Conservation (phyloP, 129 eudicot species). For the Helichrysum umbraculigerum region DNA sequence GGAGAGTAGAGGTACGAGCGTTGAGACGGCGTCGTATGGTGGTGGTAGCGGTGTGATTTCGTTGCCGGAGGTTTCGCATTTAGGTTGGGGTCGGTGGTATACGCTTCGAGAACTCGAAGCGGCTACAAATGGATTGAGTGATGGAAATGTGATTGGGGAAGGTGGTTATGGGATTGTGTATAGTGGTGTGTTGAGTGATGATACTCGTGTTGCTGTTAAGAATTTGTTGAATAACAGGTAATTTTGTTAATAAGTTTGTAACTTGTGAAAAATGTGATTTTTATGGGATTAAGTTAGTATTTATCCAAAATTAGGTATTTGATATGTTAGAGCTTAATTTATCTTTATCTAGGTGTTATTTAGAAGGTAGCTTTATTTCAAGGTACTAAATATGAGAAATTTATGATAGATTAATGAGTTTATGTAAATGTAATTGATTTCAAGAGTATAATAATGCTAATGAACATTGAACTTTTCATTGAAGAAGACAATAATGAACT, state of each 20-base stretch:
- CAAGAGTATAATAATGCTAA: neutral
- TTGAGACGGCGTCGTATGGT: constrained; percentile 56
- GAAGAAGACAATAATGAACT: neutral
- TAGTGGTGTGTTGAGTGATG: constrained; percentile 37
- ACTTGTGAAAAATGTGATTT: constrained; percentile 1
- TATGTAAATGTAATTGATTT: too few species aligned
- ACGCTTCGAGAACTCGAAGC: constrained; percentile 85
- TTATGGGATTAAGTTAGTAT: neutral
- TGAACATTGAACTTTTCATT: too few species aligned
- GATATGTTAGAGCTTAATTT: neutral
- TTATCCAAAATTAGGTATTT: neutral
- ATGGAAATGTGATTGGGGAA: constrained; percentile 93
- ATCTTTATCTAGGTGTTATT: too few species aligned
- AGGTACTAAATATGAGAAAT: too few species aligned
- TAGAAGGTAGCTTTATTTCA: too few species aligned
- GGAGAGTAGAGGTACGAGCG: constrained; percentile 81
- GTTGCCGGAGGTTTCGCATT: constrained; percentile 89
- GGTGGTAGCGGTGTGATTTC: constrained; percentile 42
- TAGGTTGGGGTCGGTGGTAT: constrained; percentile 99
- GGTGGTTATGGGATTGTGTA: constrained; percentile 89
- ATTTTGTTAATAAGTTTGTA: neutral
- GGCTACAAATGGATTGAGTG: constrained; percentile 41
- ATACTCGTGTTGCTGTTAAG: constrained; percentile 43
- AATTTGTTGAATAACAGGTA: constrained; percentile 42
- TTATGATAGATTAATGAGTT: neutral